Evolutionary conservation across 2,329 filamentous ascomycete species (phyloP), one percentile per base, ranked within the genome.

Genomic region (Aureobasidium leucospermi): DNA sequence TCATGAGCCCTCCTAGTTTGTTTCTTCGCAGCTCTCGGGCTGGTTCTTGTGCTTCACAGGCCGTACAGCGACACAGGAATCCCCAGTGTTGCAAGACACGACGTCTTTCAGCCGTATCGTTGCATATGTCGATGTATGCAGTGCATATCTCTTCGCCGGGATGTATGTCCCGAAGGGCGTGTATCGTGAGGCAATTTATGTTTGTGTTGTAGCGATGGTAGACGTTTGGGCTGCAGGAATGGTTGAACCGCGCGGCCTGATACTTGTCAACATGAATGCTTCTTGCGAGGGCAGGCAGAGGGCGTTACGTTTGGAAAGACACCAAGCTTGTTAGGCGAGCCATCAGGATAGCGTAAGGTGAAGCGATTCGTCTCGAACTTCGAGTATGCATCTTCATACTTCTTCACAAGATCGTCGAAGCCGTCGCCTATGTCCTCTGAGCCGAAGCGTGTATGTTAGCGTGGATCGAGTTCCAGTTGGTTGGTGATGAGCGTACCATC

Each of bases 31-130:
- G 5, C 10, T 63, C 60, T 19, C 29, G 38, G 15, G 11, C 11
- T 4, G 57, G 60, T 13, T 65, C 64, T 2, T 52, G 19, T 28
- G 67, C 64, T 8, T 47, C 34, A 62, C 70, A 71, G 6, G 65
- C 64, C 6, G 32, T 28, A 41, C 70, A 71, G 1, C 60, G 43
- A 61, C 70, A 71, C 19, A 55, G 64, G 63, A 71, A 71, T 28
- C 63, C 66, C 60, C 69, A 70, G 45, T 64, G 60, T n/a, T 65
- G 62, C 11, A 66, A 59, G 1, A 59, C 31, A 10, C 61, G 58
- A n/a, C 62, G 47, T 32, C 56, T 57, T 32, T 47, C 49, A 16
- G 46, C 62, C 60, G 47, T 61, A 11, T 51, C 23, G 43, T 62
- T 59, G 31, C 61, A 61, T 7, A 63, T 61, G 31, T 63, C 58